A percentile compares a stretch with the other conserved stretches of the same genome.
These are phyloP conservation scores for Antrodiella citrinella DNA, from an alignment of 768 basidiomycete genomes.

Conservation along the genomic window DNA sequence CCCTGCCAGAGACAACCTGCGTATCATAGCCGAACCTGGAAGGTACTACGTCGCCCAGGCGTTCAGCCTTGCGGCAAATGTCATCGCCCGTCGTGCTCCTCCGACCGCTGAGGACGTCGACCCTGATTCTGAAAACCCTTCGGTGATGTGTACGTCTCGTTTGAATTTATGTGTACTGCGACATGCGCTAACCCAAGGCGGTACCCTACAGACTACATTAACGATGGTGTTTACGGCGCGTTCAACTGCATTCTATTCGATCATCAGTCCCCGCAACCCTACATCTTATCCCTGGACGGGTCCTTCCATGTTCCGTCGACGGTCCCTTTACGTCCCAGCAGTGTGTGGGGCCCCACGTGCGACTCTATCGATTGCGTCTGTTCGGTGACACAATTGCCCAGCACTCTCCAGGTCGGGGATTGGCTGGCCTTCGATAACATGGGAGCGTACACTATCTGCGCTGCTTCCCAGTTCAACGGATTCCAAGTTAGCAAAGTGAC, in stretches of 20 bases:
- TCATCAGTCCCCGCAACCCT: constrained; percentile 73
- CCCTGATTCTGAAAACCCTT: constrained; percentile 33
- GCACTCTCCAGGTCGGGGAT: constrained; percentile 78
- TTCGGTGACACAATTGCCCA: constrained; percentile 52
- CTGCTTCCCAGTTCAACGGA: constrained; percentile 93
- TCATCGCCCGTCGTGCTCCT: constrained; percentile 81
- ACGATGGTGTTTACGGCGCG: constrained; percentile 96
- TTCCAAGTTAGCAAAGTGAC: constrained; percentile 74
- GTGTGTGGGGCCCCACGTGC: constrained; percentile 98
- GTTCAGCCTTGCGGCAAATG: constrained; percentile 86
- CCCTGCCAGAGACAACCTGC: constrained; percentile 59
- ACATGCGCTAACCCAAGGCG: not conserved
- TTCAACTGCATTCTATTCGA: constrained; percentile 98
- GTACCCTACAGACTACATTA: constrained; percentile 82
- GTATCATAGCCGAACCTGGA: constrained; percentile 93
- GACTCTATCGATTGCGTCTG: constrained; percentile 95
- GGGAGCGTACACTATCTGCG: constrained; percentile 99
- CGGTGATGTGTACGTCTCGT: constrained; percentile 80
- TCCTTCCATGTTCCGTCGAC: constrained; percentile 49
- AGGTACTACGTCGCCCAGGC: constrained; percentile 89
- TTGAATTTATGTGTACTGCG: constrained; percentile 2
- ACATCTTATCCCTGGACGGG: constrained; percentile 61
- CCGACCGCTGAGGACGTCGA: constrained; percentile 24
- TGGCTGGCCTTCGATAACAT: constrained; percentile 98
- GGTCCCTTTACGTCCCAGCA: constrained; percentile 44